Conservation (phyloP, 2,329 filamentous ascomycete genomes). For the Fusarium sulawesiense region DNA sequence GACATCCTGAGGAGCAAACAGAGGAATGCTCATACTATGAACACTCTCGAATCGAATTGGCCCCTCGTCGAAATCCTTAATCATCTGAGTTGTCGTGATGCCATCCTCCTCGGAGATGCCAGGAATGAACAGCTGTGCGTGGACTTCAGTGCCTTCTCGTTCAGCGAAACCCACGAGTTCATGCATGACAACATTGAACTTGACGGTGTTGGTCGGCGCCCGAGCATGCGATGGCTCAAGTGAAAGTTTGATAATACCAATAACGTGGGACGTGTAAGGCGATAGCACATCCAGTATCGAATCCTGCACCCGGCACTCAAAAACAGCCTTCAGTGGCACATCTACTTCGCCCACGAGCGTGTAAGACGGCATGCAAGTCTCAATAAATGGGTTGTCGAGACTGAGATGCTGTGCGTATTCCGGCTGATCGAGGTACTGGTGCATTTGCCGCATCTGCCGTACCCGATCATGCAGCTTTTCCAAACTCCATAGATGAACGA, state of each 20-base stretch:
- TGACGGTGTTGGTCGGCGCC: slow-evolving; percentile 89
- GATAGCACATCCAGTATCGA: slow-evolving; percentile 91
- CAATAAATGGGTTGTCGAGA: slow-evolving; percentile 91
- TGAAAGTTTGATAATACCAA: slow-evolving; percentile 90
- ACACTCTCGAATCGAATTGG: slow-evolving; percentile 96
- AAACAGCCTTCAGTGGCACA: slow-evolving; percentile 91
- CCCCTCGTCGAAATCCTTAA: slow-evolving; percentile 91
- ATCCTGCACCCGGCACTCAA: slow-evolving; percentile 94
- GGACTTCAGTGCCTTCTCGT: slow-evolving; percentile 93
- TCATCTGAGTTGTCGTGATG: slow-evolving; percentile 94
- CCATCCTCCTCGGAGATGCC: slow-evolving; percentile 90
- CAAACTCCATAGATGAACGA: slow-evolving; percentile 93
- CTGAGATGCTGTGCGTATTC: slow-evolving; percentile 95
- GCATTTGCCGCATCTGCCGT: slow-evolving; percentile 93
- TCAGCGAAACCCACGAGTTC: slow-evolving; percentile 95
- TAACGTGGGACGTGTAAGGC: slow-evolving; percentile 88
- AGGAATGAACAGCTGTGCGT: slow-evolving; percentile 96
- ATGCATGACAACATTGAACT: slow-evolving; percentile 99
- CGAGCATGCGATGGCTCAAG: slow-evolving; percentile 94
- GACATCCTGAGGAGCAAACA: slow-evolving; percentile 76
- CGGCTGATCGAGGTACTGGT: slow-evolving; percentile 94
- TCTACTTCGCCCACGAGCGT: slow-evolving; percentile 93
- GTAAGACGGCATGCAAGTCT: slow-evolving; percentile 90
- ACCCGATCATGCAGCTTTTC: slow-evolving; percentile 91
- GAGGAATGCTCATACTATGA: slow-evolving; percentile 94